Conservation (phyloP, 2,329 filamentous ascomycete genomes). For the Beauveria scarabaeidicola region DNA sequence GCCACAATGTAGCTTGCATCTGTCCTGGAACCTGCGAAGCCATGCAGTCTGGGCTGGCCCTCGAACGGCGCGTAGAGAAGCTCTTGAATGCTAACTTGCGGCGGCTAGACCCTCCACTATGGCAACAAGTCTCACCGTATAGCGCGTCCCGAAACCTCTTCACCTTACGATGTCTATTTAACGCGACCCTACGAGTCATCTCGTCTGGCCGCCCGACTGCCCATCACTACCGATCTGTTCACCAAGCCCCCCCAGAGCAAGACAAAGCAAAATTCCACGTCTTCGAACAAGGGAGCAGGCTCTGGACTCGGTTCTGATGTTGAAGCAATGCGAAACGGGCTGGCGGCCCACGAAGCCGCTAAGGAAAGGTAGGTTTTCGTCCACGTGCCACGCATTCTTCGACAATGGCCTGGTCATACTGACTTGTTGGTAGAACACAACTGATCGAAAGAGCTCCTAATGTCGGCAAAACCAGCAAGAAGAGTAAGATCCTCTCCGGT, state of each 20-base stretch:
- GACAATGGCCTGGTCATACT: constrained; percentile 16
- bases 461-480: constrained; percentile 29
- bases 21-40: neutral
- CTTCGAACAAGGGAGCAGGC: constrained; percentile 27
- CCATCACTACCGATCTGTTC: constrained; percentile 44
- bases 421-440: constrained; percentile 24
- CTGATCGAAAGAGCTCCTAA: constrained; percentile 26
- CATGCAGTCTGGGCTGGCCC: neutral
- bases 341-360: constrained; percentile 27
- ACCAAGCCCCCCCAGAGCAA: constrained; percentile 28
- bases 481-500: constrained; percentile 34
- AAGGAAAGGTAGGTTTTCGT: constrained; percentile 26
- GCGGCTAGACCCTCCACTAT: constrained; percentile 43
- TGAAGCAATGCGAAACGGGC: constrained; percentile 37
- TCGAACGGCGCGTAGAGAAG: neutral
- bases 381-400: neutral
- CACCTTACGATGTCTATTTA: constrained; percentile 48
- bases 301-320: constrained; percentile 42
- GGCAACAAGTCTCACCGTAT: constrained; percentile 42
- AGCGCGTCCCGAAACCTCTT: constrained; percentile 33
- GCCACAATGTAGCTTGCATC: neutral
- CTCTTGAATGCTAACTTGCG: neutral
- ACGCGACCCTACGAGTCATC: constrained; percentile 42
- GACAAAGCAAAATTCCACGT: constrained; percentile 22
- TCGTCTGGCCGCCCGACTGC: constrained; percentile 38